Evolutionary conservation across 768 basidiomycete genomes (phyloP), one percentile per base, ranked within the genome.

Genomic region (Suillus decipiens): DNA sequence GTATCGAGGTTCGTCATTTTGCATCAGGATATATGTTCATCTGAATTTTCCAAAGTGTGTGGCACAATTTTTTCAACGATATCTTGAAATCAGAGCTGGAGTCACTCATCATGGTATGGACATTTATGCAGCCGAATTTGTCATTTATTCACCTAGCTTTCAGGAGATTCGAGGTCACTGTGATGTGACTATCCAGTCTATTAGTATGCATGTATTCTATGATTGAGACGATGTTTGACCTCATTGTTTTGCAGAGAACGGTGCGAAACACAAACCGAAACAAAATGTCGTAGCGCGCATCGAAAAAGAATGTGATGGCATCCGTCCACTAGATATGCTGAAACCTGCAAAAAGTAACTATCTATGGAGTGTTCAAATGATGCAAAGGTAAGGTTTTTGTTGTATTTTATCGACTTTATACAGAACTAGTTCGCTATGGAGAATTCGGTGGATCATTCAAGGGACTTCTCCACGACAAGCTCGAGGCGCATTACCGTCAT

Each of bases 371-470:
- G 10, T 51, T 51, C 17, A 1, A 0, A 1, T 0, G 1, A 51
- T 51, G 50, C 50, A 51, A 51, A 51, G 31, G 50, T 33, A 17
- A 51, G 50, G 31, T 17, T 31, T 51, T 51, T 33, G 17, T 51
- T 31, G 17, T 10, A 2, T 2, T 51, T 51, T 31, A 33, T 31
- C 31, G 0, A 19, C 17, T 31, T 28, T 33, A 51, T 17, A 51
- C 14, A 43, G 2, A 19, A 11, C 6, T 17, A n/a, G 17, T 47
- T 31, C 28, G 17, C 9, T 31, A 24, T 6, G 50, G 59, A 33
- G 3, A 47, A 8, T 59, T 59, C 3, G 41, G 59, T 33, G 59
- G 59, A 14, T n/a, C 37, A 24, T 59, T 59, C 19, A 47, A 47
- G 28, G 43, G 15, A 15, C 17, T 59, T 28, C 19, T 59, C 11